Evolutionary conservation across 2,329 filamentous ascomycete genomes (phyloP), one percentile per base, ranked within the genome.

Genomic region (Alternaria viburni): DNA sequence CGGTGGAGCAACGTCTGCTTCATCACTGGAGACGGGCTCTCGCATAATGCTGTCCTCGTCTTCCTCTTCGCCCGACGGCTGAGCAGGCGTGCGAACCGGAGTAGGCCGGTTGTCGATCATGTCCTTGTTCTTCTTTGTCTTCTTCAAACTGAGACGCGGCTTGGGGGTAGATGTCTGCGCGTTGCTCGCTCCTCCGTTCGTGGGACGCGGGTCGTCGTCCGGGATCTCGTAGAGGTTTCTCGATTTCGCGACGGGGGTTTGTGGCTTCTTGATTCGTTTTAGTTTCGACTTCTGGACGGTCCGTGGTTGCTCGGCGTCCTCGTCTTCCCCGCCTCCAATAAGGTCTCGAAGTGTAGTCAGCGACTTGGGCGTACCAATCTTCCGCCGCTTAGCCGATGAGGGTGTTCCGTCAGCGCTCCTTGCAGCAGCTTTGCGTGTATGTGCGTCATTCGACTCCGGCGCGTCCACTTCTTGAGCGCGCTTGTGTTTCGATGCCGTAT

Each of bases 191-290:
- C 23, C 32, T 23, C 44, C 50, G 21, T 50, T 46, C 12, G 50
- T 13, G 25, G 17, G 15, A 19, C 17, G 32, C n/a, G 44, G 32
- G 5, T 62, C 62, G 32, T 62, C 59, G 26, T 54, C 47, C 17
- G 57, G 52, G 2, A 61, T 59, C 6, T 61, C 45, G 41, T 56
- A 59, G 12, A 57, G 41, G 36, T 62, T 51, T 25, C 23, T 57
- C 3, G 19, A 5, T 11, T 36, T 57, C 4, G 49, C 15, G 21
- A 57, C 3, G 6, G 59, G 49, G 4, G 51, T 62, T 44, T 23
- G 59, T 17, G 60, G 60, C 44, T 59, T 62, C 21, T 59, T 62
- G 13, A 62, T 46, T 19, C 56, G 56, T 25, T 46, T 62, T 26
- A 62, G 6, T 36, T 59, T 62, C 6, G 49, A 45, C 50, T 51